Base-by-base conservation (phyloP, 441 rosid species). In the Gossypium schwendimanii region DNA sequence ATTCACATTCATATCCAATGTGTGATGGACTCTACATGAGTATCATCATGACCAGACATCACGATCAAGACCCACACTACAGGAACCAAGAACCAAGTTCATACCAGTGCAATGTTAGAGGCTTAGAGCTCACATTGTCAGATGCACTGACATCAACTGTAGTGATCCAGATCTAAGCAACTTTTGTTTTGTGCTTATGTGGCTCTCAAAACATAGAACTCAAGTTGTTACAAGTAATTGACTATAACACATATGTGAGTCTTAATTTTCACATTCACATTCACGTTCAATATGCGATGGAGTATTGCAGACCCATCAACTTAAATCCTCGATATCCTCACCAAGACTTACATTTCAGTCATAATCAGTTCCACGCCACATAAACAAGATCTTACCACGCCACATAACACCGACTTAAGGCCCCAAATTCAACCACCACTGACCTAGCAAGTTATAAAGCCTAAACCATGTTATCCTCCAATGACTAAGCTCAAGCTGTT, bases 401-500 rank as follows among this genome's bases (percentile, higher is more conserved):
- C 11, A 31, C 53, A 20, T 54, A 11, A 20, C 63, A 33, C 73
- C 0, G 11, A 12, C 31, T 54, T 69, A 36, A 54, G 52, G 3
- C 17, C 63, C 6, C 4, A 1, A 69, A 62, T 12, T 33, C 62
- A 69, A 54, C 49, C 62, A 69, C 61, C 50, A 69, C 31, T 6
- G 3, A 54, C 20, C 73, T 33, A 53, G 31, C 18, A 52, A 69
- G 59, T 52, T 52, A 68, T 28, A 52, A 52, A 69, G 62, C 63
- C 50, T 54, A 69, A 69, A 69, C 33, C 73, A 54, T 3, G 31
- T 36, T 11, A 69, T 6, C 20, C 20, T 69, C 72, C 72, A 53
- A 31, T 52, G 50, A 33, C 49, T 53, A 14, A 69, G 50, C 72
- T 53, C 72, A 53, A 12, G 18, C 18, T 14, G 4, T 9, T 52